These are phyloP conservation scores for Teratosphaeria zuluensis DNA, from an alignment of 2,329 filamentous ascomycete species.

Conservation along the genomic window DNA sequence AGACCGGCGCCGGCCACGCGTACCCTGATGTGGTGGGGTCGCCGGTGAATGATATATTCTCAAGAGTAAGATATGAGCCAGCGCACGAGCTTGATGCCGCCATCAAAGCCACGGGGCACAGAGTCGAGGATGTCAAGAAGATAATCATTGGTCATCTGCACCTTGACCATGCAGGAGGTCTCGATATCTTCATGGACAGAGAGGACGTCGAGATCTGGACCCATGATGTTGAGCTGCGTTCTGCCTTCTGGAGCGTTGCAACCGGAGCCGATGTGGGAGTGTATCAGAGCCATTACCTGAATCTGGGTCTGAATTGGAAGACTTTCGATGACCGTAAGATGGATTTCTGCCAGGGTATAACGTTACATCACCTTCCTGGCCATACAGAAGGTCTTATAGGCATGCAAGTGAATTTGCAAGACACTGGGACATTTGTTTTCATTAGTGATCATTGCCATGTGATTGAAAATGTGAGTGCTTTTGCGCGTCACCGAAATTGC, in stretches of 20 bases:
- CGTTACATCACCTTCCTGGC: constrained; percentile 28
- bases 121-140: constrained; percentile 27
- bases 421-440: constrained; percentile 26
- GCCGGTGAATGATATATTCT: constrained; percentile 23
- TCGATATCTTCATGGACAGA: constrained; percentile 25
- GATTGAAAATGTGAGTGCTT: constrained; percentile 23
- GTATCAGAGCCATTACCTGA: constrained; percentile 27
- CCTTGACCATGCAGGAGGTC: constrained; percentile 26
- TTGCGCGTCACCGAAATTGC: not conserved
- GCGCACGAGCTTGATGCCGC: constrained; percentile 25
- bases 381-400: constrained; percentile 28
- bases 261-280: constrained; percentile 27
- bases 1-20: constrained; percentile 35
- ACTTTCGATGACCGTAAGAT: constrained; percentile 26
- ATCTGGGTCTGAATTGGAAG: constrained; percentile 28
- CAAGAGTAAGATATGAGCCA: constrained; percentile 24
- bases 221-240: constrained; percentile 24
- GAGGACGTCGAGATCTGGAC: constrained; percentile 29
- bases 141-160: constrained; percentile 29
- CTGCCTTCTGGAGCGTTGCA: constrained; percentile 26
- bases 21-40: no score
- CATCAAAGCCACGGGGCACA: constrained; percentile 26
- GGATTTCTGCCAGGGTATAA: constrained; percentile 28
- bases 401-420: constrained; percentile 28
- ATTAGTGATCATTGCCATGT: constrained; percentile 28